These are phyloP conservation scores for Bolboschoenus planiculmis DNA, from an alignment of 176 grass and related monocot genomes.

Conservation along the genomic window DNA sequence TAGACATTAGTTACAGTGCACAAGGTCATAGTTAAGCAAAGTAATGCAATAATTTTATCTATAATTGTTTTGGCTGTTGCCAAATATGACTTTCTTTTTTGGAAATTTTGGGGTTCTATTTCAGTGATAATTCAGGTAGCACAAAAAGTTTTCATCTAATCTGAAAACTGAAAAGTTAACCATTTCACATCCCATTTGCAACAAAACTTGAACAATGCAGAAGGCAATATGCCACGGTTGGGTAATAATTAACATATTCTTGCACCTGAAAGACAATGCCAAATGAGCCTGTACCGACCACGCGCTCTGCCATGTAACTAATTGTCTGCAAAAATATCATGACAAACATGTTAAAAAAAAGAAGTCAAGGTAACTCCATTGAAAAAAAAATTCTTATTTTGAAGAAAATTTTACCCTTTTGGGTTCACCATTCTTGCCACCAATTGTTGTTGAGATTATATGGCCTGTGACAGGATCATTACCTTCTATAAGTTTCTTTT, in stretches of 20 bases:
- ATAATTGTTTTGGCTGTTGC: not conserved
- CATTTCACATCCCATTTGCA: not conserved
- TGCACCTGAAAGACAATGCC: slow-evolving; percentile 78
- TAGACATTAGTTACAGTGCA: not conserved
- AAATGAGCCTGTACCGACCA: slow-evolving; percentile 66
- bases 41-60: not conserved
- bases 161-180: not conserved
- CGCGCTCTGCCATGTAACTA: slow-evolving; percentile 77
- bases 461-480: slow-evolving; percentile 75
- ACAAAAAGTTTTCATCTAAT: not conserved
- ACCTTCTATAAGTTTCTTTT: slow-evolving; percentile 33
- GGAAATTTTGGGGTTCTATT: not conserved
- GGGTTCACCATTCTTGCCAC: slow-evolving; percentile 96
- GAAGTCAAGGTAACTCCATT: not conserved
- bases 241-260: not conserved
- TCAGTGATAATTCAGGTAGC: not conserved
- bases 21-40: not conserved
- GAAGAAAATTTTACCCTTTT: slow-evolving; percentile 57
- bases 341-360: not conserved
- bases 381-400: not conserved
- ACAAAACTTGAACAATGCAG: not conserved
- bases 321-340: slow-evolving; percentile 39
- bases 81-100: not conserved
- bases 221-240: not conserved
- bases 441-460: slow-evolving; percentile 97